phyloP scores from a whole-genome alignment of 495 filamentous ascomycete genomes.

The Neohortaea acidophila region DNA sequence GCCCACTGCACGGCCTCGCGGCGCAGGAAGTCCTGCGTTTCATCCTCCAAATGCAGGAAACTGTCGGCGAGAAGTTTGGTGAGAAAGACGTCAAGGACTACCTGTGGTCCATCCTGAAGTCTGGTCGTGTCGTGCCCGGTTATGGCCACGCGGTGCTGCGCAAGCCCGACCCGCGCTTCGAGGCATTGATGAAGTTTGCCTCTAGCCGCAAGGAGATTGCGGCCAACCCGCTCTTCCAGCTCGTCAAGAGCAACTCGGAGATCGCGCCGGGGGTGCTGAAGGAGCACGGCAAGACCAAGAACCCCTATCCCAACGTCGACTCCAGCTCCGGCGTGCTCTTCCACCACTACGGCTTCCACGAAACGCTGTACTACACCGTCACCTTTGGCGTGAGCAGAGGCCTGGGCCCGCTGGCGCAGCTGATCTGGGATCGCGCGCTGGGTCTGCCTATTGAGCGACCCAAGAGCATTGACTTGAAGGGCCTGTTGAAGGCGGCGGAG shows the following conservation, averaged over 20 bases:
- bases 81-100: slow-evolving; percentile 70
- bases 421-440: slow-evolving; percentile 90
- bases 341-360: slow-evolving; percentile 90
- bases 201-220: slow-evolving; percentile 68
- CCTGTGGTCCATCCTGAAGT: slow-evolving; percentile 84
- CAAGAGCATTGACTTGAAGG: slow-evolving; percentile 87
- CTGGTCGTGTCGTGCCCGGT: slow-evolving; percentile 85
- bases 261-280: slow-evolving; percentile 73
- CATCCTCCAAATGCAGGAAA: slow-evolving; percentile 84
- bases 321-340: slow-evolving; percentile 83
- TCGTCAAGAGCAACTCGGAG: slow-evolving; percentile 74
- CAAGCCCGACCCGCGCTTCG: slow-evolving; percentile 91
- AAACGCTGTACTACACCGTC: slow-evolving; percentile 94
- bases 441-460: slow-evolving; percentile 95
- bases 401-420: slow-evolving; percentile 77
- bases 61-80: slow-evolving; percentile 62
- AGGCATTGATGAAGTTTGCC: slow-evolving; percentile 94
- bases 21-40: slow-evolving; percentile 95
- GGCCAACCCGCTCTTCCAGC: slow-evolving; percentile 74
- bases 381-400: slow-evolving; percentile 91
- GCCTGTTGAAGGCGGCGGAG: slow-evolving; percentile 45
- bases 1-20: slow-evolving; percentile 86
- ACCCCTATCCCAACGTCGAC: slow-evolving; percentile 94
- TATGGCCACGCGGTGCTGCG: slow-evolving; percentile 97
- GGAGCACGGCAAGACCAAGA: slow-evolving; percentile 98